Conservation (phyloP, 2,329 filamentous ascomycete genomes). For the Aspergillus fumigatiaffinis region DNA sequence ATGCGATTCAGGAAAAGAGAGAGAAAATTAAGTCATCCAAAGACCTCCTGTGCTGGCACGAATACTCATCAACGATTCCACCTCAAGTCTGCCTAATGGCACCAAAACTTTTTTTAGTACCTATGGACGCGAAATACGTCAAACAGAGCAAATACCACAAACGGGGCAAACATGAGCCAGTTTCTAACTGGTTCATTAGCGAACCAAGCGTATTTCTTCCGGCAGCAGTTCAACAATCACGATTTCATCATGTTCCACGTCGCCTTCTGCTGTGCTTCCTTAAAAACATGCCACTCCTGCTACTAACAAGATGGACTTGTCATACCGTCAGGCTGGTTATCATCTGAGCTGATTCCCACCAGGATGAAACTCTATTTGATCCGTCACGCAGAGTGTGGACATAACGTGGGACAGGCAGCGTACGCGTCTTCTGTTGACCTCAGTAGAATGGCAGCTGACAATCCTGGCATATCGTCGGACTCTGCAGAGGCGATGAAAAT, state of each 20-base stretch:
- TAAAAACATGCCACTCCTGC: background rate
- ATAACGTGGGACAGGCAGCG: conserved; percentile 66
- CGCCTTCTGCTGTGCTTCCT: background rate
- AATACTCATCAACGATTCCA: background rate
- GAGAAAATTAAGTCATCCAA: background rate
- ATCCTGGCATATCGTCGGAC: conserved; percentile 1
- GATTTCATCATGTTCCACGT: background rate
- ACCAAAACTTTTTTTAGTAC: conserved; percentile 13
- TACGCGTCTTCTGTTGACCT: conserved; percentile 6
- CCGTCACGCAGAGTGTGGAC: conserved; percentile 83
- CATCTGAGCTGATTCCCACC: background rate
- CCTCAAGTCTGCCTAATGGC: background rate
- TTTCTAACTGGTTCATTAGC: conserved; percentile 18
- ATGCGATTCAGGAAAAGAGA: background rate
- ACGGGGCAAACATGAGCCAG: conserved; percentile 10
- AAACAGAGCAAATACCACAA: conserved; percentile 13
- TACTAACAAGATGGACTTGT: background rate
- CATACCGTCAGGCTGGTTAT: background rate
- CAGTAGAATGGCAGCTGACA: background rate
- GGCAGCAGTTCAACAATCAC: background rate
- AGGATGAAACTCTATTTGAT: conserved; percentile 68
- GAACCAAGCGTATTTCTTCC: conserved; percentile 9
- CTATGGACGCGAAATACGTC: background rate
- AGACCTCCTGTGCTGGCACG: background rate
- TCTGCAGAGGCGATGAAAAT: conserved; percentile 65